Percentiles rank a stretch among this genome's conserved stretches.
Evolutionary conservation across 495 filamentous ascomycete genomes (phyloP).

Genomic region (Chaetomidium leptoderma): DNA sequence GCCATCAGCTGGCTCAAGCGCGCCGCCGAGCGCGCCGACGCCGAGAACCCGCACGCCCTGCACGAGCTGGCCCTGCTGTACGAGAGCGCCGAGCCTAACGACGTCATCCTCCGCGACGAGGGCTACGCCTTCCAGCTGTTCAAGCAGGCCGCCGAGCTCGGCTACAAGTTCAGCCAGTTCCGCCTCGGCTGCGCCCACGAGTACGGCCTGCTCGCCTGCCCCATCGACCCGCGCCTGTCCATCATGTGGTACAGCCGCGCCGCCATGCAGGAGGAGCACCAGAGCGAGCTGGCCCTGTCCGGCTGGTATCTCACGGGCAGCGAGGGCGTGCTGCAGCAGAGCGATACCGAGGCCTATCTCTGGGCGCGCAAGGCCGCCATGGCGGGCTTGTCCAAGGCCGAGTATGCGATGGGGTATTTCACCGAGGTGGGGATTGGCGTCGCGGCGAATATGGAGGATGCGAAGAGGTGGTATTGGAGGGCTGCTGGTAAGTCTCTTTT

Average conservation of each 20-base stretch:
- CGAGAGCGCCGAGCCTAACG: constrained; percentile 62
- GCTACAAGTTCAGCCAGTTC: constrained; percentile 94
- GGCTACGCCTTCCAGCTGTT: constrained; percentile 73
- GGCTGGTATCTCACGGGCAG: constrained; percentile 96
- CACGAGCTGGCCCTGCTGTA: constrained; percentile 90
- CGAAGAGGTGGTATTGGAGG: constrained; percentile 96
- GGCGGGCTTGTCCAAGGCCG: constrained; percentile 80
- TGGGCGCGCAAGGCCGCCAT: constrained; percentile 93
- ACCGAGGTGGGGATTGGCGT: constrained; percentile 94
- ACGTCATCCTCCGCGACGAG: constrained; percentile 74
- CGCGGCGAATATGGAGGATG: constrained; percentile 80
- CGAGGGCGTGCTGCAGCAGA: constrained; percentile 83
- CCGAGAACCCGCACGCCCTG: constrained; percentile 89
- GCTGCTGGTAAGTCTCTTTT: constrained; percentile 75
- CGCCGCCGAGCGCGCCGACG: constrained; percentile 81
- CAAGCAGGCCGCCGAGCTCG: constrained; percentile 79
- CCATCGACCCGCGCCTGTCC: constrained; percentile 72
- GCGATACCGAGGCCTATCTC: constrained; percentile 92
- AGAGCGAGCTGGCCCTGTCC: constrained; percentile 84
- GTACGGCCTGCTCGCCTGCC: constrained; percentile 78
- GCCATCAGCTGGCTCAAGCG: constrained; percentile 88
- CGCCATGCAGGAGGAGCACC: constrained; percentile 90
- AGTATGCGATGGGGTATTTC: constrained; percentile 98
- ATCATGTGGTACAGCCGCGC: constrained; percentile 93
- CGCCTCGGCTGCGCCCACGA: constrained; percentile 83